These are phyloP conservation scores for Somion occarium DNA, from an alignment of 1,284 basidiomycete species.

Conservation along the genomic window DNA sequence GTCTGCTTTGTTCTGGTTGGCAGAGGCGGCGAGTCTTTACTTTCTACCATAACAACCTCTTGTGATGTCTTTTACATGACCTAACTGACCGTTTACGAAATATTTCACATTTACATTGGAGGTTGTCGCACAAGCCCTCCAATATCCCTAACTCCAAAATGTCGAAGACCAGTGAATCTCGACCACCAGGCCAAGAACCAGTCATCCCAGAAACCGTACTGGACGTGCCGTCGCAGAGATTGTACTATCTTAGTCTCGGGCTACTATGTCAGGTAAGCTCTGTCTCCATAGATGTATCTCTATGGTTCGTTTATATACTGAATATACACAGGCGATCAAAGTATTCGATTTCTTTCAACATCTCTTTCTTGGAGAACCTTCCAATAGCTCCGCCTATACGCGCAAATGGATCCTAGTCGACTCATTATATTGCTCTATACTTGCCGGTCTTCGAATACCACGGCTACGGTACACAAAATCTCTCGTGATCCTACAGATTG, in stretches of 20 bases:
- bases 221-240: conserved; percentile 41
- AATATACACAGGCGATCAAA: conserved; percentile 54
- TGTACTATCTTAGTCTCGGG: conserved; percentile 41
- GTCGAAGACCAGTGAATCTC: conserved; percentile 7
- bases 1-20: no score
- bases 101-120: neutral
- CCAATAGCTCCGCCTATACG: conserved; percentile 28
- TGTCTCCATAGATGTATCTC: conserved; percentile 14
- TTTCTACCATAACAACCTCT: neutral
- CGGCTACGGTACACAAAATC: conserved; percentile 66
- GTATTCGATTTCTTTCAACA: conserved; percentile 54
- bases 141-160: neutral
- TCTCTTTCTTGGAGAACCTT: conserved; percentile 38
- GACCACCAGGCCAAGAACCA: conserved; percentile 14
- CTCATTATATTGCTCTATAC: conserved; percentile 51
- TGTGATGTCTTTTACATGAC: neutral
- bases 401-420: conserved; percentile 74
- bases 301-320: neutral
- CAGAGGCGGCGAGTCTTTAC: no score
- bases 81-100: neutral
- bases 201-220: conserved; percentile 31
- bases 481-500: conserved; percentile 54
- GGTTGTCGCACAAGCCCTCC: neutral
- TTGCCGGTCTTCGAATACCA: conserved; percentile 73
- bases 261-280: conserved; percentile 37